phyloP scores from a whole-genome alignment of 257 asterid species.

The Plantago elongata region DNA sequence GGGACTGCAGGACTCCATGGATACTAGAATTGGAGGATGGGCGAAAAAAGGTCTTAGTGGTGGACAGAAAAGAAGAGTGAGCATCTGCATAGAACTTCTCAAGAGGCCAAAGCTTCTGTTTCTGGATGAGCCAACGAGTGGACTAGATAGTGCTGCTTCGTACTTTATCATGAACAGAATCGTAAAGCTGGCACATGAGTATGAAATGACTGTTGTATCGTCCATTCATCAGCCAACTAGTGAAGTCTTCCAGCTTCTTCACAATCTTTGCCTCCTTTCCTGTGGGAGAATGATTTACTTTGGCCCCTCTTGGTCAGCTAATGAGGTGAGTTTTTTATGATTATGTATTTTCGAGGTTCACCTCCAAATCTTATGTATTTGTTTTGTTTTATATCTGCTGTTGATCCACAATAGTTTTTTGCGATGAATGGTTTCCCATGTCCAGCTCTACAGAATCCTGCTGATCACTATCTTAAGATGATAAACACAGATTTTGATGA shows the following conservation, averaged over 20 bases:
- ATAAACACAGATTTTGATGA: constrained; percentile 50
- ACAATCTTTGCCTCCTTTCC: constrained; percentile 49
- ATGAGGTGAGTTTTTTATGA: constrained; percentile 31
- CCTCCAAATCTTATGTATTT: not conserved
- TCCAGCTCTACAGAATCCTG: constrained; percentile 41
- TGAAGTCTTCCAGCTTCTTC: constrained; percentile 47
- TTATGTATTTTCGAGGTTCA: not conserved
- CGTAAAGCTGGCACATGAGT: constrained; percentile 34
- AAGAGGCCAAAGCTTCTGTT: constrained; percentile 56
- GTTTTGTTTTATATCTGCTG: not conserved
- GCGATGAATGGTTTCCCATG: constrained; percentile 41
- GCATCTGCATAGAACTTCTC: constrained; percentile 58
- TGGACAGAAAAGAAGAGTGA: constrained; percentile 57
- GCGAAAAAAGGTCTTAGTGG: constrained; percentile 53
- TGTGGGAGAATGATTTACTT: constrained; percentile 43
- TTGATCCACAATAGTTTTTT: constrained; percentile 35
- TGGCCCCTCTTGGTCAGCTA: constrained; percentile 38
- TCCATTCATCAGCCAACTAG: constrained; percentile 52
- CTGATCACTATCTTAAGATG: constrained; percentile 50
- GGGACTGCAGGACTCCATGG: constrained; percentile 48
- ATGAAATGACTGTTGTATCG: constrained; percentile 49
- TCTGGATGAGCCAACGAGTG: constrained; percentile 71
- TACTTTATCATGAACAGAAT: constrained; percentile 41
- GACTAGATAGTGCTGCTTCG: constrained; percentile 62
- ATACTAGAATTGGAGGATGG: constrained; percentile 46